Percentiles rank a stretch among this genome's conserved stretches.
These are phyloP conservation scores for Neurospora hispaniola DNA, from an alignment of 495 filamentous ascomycete genomes.

Conservation along the genomic window DNA sequence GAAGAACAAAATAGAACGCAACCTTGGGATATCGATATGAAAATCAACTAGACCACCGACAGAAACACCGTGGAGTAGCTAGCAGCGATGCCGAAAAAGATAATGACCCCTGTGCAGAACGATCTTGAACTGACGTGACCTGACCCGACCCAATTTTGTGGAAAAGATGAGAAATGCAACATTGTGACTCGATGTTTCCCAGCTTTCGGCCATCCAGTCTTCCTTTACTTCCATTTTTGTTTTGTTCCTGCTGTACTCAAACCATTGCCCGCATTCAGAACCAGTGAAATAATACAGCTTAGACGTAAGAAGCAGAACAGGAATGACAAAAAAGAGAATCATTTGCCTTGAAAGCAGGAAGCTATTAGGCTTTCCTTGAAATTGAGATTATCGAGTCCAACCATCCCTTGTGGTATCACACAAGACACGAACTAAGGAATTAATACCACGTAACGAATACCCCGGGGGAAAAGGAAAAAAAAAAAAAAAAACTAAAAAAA, in stretches of 20 bases:
- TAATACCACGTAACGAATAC: neutral
- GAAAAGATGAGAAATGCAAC: neutral
- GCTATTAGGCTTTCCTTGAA: neutral
- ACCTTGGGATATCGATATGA: neutral
- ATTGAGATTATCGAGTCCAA: neutral
- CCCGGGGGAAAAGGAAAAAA: neutral
- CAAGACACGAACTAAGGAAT: neutral
- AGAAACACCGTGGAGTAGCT: neutral
- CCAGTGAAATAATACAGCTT: neutral
- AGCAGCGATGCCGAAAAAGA: neutral
- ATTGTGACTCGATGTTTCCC: neutral
- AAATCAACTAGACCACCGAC: neutral
- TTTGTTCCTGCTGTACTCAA: neutral
- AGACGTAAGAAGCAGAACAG: neutral
- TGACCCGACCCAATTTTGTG: neutral
- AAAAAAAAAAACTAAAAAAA: neutral
- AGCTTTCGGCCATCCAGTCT: neutral
- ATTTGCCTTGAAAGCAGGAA: neutral
- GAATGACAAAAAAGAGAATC: neutral
- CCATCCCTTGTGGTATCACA: neutral
- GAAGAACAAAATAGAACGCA: neutral
- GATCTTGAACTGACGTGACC: neutral
- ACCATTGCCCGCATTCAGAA: neutral
- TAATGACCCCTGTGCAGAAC: neutral
- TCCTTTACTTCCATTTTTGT: neutral